Conservation (phyloP, 805 yeast species). For the Lipomyces starkeyi region DNA sequence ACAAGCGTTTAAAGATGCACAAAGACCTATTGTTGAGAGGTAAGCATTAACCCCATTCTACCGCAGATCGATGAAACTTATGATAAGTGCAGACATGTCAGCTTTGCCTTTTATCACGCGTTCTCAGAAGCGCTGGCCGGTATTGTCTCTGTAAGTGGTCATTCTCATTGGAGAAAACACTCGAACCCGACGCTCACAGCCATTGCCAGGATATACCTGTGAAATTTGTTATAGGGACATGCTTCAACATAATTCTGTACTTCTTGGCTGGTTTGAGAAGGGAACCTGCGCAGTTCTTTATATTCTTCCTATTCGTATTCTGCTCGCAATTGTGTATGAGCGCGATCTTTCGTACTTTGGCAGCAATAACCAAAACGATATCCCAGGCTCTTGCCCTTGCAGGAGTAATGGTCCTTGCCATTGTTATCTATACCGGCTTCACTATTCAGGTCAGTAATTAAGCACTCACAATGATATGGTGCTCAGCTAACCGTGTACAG, state of each 20-base stretch:
- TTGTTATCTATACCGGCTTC: slow-evolving; percentile 55
- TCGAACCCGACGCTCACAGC: not conserved
- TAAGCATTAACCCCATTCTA: not conserved
- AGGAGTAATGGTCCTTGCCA: slow-evolving; percentile 49
- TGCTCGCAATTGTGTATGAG: slow-evolving; percentile 45
- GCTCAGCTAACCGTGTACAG: slow-evolving; percentile 7
- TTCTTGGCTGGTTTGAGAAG: slow-evolving; percentile 60
- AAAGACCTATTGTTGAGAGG: slow-evolving; percentile 4
- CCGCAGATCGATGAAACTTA: not conserved
- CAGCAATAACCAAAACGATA: slow-evolving; percentile 43
- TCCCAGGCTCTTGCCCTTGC: slow-evolving; percentile 55
- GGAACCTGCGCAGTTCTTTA: slow-evolving; percentile 61
- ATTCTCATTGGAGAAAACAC: not conserved
- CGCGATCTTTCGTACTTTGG: slow-evolving; percentile 58
- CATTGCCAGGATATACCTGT: slow-evolving; percentile 55
- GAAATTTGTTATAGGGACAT: slow-evolving; percentile 52
- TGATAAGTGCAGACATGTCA: slow-evolving; percentile 48
- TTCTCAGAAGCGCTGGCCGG: slow-evolving; percentile 70
- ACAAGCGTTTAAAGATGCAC: slow-evolving; percentile 1
- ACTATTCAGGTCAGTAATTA: slow-evolving; percentile 35
- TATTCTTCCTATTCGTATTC: slow-evolving; percentile 40
- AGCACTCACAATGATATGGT: not conserved
- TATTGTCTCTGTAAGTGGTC: slow-evolving; percentile 49
- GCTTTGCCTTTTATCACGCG: slow-evolving; percentile 60
- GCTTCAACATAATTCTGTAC: slow-evolving; percentile 57